phyloP scores from a whole-genome alignment of 345 rosid genomes.

The Salix purpurea region DNA sequence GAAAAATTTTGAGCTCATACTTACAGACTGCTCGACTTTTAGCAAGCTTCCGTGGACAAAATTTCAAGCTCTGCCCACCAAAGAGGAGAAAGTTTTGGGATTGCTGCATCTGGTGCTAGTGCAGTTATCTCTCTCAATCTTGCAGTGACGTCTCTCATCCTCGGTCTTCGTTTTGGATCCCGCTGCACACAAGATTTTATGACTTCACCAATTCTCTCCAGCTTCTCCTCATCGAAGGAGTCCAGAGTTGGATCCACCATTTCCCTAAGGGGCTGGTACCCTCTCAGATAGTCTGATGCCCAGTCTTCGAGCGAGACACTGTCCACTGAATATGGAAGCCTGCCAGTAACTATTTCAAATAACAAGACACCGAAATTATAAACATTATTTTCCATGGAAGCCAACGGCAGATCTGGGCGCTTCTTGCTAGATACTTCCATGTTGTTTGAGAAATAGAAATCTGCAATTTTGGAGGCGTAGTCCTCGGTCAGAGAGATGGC shows the following conservation, averaged over 20 bases:
- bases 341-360: slow-evolving; percentile 74
- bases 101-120: slow-evolving; percentile 60
- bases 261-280: slow-evolving; percentile 37
- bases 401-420: slow-evolving; percentile 39
- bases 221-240: slow-evolving; percentile 46
- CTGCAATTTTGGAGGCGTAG: slow-evolving; percentile 83
- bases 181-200: slow-evolving; percentile 59
- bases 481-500: slow-evolving; percentile 75
- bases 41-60: background rate
- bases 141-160: slow-evolving; percentile 50
- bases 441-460: slow-evolving; percentile 56
- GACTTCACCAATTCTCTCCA: slow-evolving; percentile 52
- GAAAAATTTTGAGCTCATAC: background rate
- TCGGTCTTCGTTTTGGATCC: slow-evolving; percentile 49
- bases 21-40: slow-evolving; percentile 2
- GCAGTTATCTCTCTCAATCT: slow-evolving; percentile 66
- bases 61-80: slow-evolving; percentile 99
- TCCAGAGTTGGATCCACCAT: slow-evolving; percentile 67
- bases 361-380: slow-evolving; percentile 64
- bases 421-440: slow-evolving; percentile 34
- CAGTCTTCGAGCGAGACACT: slow-evolving; percentile 42
- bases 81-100: slow-evolving; percentile 71
- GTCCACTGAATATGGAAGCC: slow-evolving; percentile 51
- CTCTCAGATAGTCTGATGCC: slow-evolving; percentile 47
- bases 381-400: slow-evolving; percentile 43